These are phyloP conservation scores for Phyllosticta citribraziliensis DNA, from an alignment of 2,329 filamentous ascomycete species.

Conservation along the genomic window DNA sequence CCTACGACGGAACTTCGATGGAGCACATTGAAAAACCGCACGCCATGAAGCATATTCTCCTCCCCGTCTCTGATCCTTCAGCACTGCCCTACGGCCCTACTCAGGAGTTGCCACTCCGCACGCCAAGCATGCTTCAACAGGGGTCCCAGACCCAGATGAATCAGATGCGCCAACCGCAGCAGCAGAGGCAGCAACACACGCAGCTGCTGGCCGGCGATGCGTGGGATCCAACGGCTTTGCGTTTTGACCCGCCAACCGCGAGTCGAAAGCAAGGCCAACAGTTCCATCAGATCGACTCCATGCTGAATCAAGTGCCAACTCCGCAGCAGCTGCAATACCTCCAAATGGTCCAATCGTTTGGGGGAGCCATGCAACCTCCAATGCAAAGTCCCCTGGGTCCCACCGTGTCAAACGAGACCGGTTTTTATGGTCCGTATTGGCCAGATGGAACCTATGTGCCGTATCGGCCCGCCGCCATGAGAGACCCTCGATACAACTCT, in stretches of 20 bases:
- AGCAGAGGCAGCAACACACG: constrained; percentile 1
- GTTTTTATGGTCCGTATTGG: constrained; percentile 32
- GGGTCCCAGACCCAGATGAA: constrained; percentile 2
- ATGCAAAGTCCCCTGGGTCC: constrained; percentile 27
- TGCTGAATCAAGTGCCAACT: constrained; percentile 50
- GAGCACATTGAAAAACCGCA: constrained; percentile 65
- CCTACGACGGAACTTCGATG: constrained; percentile 75
- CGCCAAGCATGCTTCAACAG: constrained; percentile 14
- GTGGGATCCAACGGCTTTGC: constrained; percentile 2
- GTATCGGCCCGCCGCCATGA: constrained; percentile 30
- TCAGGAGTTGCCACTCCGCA: constrained; percentile 28
- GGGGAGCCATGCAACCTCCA: constrained; percentile 23
- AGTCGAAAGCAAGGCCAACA: constrained; percentile 33
- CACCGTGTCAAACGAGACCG: constrained; percentile 32
- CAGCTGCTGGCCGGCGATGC: neutral
- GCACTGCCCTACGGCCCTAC: constrained; percentile 20
- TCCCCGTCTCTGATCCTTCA: constrained; percentile 47
- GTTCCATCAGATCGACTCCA: constrained; percentile 48
- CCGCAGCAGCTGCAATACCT: constrained; percentile 45
- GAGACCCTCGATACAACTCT: constrained; percentile 29
- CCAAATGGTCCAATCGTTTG: constrained; percentile 25
- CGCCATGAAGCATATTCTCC: constrained; percentile 71
- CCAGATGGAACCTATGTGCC: constrained; percentile 32
- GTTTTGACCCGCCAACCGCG: constrained; percentile 7
- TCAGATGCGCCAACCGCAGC: constrained; percentile 2